Conservation (phyloP, 345 rosid genomes). For the Heritiera fomes region DNA sequence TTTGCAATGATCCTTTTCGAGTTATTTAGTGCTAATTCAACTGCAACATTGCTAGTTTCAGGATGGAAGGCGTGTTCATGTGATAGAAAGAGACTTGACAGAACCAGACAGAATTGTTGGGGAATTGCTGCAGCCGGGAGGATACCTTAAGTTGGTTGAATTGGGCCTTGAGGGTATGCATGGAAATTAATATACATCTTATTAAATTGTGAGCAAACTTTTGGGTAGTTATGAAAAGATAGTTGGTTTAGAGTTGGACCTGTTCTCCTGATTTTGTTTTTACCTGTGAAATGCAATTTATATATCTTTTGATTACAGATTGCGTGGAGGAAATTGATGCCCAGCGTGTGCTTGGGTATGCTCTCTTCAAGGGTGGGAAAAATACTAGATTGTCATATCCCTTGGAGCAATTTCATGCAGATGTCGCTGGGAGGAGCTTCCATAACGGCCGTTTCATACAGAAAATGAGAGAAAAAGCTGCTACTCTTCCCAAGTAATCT, state of each 20-base stretch:
- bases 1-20: not conserved
- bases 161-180: conserved; percentile 52
- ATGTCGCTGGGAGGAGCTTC: conserved; percentile 49
- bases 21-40: not conserved
- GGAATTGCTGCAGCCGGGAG: conserved; percentile 56
- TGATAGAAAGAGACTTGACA: conserved; percentile 52
- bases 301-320: conserved; percentile 30
- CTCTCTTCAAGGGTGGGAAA: conserved; percentile 50
- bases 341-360: conserved; percentile 50
- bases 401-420: conserved; percentile 41
- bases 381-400: conserved; percentile 45
- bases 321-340: conserved; percentile 58
- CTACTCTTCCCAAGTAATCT: conserved; percentile 41
- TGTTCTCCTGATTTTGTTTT: not conserved
- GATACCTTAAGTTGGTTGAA: conserved; percentile 46
- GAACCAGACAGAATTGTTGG: conserved; percentile 55
- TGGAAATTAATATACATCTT: not conserved
- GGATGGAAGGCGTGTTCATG: conserved; percentile 54
- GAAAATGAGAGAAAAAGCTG: conserved; percentile 54
- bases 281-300: not conserved
- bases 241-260: not conserved
- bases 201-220: not conserved
- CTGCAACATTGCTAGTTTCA: conserved; percentile 21
- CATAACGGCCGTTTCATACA: conserved; percentile 56
- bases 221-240: not conserved